Conservation (phyloP, 768 basidiomycete genomes). For the Agrocybe praecox region DNA sequence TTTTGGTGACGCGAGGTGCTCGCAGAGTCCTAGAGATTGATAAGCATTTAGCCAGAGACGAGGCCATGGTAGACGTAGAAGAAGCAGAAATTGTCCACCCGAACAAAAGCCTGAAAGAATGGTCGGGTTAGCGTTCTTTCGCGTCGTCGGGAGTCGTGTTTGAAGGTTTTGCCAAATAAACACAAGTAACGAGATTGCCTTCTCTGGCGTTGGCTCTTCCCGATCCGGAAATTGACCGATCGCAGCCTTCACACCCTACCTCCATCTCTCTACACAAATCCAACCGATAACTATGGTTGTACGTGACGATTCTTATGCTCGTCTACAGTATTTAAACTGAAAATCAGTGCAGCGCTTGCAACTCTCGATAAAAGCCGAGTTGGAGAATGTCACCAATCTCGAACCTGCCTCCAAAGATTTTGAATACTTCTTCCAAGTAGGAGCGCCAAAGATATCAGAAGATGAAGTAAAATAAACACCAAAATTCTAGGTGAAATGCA, state of each 20-base stretch:
- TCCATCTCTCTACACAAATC: neutral
- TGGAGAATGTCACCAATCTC: constrained; percentile 78
- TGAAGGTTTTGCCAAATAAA: constrained; percentile 8
- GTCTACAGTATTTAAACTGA: constrained; percentile 9
- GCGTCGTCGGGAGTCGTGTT: constrained; percentile 4
- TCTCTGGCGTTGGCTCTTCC: constrained; percentile 9
- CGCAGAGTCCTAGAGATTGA: constrained; percentile 13
- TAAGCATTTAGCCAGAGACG: constrained; percentile 17
- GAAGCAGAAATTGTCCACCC: neutral
- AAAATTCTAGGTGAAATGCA: constrained; percentile 70
- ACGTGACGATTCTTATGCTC: constrained; percentile 24
- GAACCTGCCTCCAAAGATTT: constrained; percentile 68
- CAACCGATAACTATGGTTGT: constrained; percentile 48
- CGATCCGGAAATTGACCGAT: neutral
- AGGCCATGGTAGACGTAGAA: constrained; percentile 8
- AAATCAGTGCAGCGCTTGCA: constrained; percentile 47
- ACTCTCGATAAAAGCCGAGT: constrained; percentile 75
- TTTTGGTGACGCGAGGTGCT: neutral
- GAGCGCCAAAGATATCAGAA: constrained; percentile 7
- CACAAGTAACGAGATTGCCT: constrained; percentile 15
- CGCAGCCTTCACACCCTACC: neutral
- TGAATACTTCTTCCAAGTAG: constrained; percentile 82
- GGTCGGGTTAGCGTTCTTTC: neutral
- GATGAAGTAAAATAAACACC: neutral
- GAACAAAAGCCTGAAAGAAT: neutral